Conservation (phyloP, 352 stramenopile species). For the Nothophytophthora sp. region DNA sequence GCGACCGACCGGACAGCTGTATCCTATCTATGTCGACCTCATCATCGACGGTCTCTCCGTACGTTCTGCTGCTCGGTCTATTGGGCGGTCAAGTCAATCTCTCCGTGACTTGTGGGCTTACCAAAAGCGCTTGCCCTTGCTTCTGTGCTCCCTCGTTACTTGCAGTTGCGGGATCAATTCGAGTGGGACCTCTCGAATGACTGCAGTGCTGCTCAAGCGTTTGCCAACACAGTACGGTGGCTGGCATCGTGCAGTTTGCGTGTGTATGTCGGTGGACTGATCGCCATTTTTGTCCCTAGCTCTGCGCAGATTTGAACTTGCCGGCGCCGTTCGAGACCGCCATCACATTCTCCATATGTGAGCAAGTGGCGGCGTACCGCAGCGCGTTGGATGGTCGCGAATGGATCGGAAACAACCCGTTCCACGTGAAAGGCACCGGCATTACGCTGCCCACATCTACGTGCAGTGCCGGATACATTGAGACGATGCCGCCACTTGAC, state of each 20-base stretch:
- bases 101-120: neutral
- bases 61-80: slow-evolving; percentile 14
- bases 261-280: neutral
- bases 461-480: slow-evolving; percentile 47
- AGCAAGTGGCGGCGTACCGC: slow-evolving; percentile 73
- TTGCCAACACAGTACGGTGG: slow-evolving; percentile 40
- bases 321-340: slow-evolving; percentile 53
- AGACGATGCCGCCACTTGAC: slow-evolving; percentile 49
- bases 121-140: neutral
- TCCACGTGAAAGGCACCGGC: slow-evolving; percentile 21
- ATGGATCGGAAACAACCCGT: slow-evolving; percentile 64
- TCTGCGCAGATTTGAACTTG: slow-evolving; percentile 65
- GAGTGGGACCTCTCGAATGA: slow-evolving; percentile 76
- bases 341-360: slow-evolving; percentile 72
- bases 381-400: slow-evolving; percentile 41
- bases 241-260: neutral
- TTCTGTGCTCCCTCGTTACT: neutral
- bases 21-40: slow-evolving; percentile 74
- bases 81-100: neutral
- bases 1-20: slow-evolving; percentile 28
- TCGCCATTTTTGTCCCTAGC: slow-evolving; percentile 6
- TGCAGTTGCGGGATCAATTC: slow-evolving; percentile 75
- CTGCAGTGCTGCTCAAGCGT: slow-evolving; percentile 44
- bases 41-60: slow-evolving; percentile 68
- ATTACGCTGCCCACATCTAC: slow-evolving; percentile 17